Conservation (phyloP, 257 asterid genomes). For the Solanum bukasovii region DNA sequence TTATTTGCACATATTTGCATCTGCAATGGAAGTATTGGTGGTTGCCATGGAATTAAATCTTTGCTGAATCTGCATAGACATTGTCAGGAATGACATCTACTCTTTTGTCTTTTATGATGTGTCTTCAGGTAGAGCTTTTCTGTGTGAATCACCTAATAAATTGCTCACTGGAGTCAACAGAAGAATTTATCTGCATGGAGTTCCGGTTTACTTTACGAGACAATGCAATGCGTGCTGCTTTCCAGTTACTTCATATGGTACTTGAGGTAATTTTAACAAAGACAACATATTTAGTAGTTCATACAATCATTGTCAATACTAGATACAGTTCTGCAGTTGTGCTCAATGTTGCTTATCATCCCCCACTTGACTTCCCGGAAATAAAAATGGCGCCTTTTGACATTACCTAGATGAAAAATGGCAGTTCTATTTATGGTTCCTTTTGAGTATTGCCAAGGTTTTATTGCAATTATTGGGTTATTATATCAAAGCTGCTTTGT, state of each 20-base stretch:
- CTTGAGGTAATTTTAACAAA: conserved; percentile 59
- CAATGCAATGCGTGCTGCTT: conserved; percentile 97
- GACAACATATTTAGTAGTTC: neutral
- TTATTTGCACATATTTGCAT: neutral
- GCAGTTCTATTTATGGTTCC: neutral
- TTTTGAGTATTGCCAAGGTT: neutral
- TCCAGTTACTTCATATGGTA: conserved; percentile 98
- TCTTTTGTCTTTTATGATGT: conserved; percentile 1
- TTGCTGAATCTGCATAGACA: neutral
- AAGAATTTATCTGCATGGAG: conserved; percentile 98
- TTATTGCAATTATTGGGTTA: neutral
- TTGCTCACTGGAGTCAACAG: conserved; percentile 98
- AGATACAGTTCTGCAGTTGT: neutral
- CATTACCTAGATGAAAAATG: neutral
- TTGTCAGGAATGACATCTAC: neutral
- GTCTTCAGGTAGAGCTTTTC: conserved; percentile 88
- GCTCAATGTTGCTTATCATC: neutral
- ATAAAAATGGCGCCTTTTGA: neutral
- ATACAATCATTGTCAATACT: neutral
- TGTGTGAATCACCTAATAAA: conserved; percentile 94
- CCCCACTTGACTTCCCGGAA: neutral
- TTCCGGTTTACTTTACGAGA: conserved; percentile 94
- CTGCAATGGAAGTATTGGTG: neutral
- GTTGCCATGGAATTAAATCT: neutral
- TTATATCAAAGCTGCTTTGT: neutral